Evolutionary conservation across 805 yeast genomes (phyloP), one percentile per base, ranked within the genome.

Genomic region (Teunomyces stri): DNA sequence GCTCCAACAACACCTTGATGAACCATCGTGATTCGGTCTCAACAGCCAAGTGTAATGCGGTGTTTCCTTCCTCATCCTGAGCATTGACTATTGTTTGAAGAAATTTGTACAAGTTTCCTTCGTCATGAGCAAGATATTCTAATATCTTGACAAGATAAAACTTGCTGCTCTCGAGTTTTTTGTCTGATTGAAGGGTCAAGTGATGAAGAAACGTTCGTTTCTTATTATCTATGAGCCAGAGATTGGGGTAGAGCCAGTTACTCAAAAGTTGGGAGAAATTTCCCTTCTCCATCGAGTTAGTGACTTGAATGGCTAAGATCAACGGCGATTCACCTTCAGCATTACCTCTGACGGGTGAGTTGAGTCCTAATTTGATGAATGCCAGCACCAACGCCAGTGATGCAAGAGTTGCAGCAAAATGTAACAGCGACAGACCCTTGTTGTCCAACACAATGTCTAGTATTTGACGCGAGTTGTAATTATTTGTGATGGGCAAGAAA

Each of bases 121-220:
- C 57, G 40, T 59, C 55, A 4, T 57, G 47, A 13, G 66, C 55
- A 6, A 70, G 50, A 56, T 61, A 71, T 48, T 66, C 69, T 33
- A 71, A 42, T 18, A 70, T 68, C 51, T 68, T 68, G 18, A 51
- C 55, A 7, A 62, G 53, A 50, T 72, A 72, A 52, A 69, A 72
- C 41, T 61, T 64, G 27, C 63, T 55, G 50, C 70, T 60, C n/a
- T 66, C 69, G 18, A 53, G 44, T 51, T 69, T 70, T 43, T 61
- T 66, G 13, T 52, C 37, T 5, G 64, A 54, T 49, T 61, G 62
- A 30, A 83, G 70, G 3, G 90, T 85, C 54, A 94, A 85, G 61
- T 89, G 96, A 66, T 94, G 99, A 43, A 94, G 67, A 11, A 94
- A 81, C 0, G 96, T 82, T 57, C 96, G 79, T 36, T 85, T 84